Percentiles rank a stretch among this genome's conserved stretches.
phyloP scores from a whole-genome alignment of 2,329 filamentous ascomycete species.

The Microcyclospora pomicola region DNA sequence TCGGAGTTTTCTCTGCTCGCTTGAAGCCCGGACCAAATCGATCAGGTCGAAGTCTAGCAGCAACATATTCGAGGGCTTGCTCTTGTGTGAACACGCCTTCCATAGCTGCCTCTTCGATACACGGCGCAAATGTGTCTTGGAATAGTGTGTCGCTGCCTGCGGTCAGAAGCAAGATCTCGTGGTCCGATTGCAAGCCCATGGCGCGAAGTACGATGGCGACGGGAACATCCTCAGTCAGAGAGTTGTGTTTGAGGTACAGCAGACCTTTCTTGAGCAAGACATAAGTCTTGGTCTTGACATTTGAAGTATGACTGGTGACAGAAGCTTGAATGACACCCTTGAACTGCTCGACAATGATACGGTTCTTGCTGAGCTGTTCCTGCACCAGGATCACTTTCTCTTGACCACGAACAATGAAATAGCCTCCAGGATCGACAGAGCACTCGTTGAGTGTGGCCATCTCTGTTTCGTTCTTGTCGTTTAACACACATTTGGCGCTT shows the following conservation, averaged over 20 bases:
- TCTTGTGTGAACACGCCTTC: slow-evolving; percentile 83
- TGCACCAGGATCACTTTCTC: slow-evolving; percentile 98
- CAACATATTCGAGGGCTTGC: slow-evolving; percentile 87
- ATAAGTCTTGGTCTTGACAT: slow-evolving; percentile 95
- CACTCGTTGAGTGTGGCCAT: slow-evolving; percentile 94
- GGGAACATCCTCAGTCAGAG: slow-evolving; percentile 82
- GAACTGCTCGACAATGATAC: slow-evolving; percentile 93
- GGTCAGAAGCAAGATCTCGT: slow-evolving; percentile 85
- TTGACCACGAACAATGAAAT: slow-evolving; percentile 94
- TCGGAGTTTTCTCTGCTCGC: slow-evolving; percentile 58
- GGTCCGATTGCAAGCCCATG: slow-evolving; percentile 83
- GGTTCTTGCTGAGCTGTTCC: slow-evolving; percentile 97
- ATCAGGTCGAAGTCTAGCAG: slow-evolving; percentile 75
- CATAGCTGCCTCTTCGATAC: slow-evolving; percentile 83
- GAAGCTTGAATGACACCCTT: slow-evolving; percentile 91
- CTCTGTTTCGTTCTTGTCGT: slow-evolving; percentile 67
- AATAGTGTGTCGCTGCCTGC: slow-evolving; percentile 77
- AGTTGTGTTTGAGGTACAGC: slow-evolving; percentile 82
- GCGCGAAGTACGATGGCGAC: slow-evolving; percentile 89
- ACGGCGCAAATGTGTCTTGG: slow-evolving; percentile 88
- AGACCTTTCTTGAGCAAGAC: slow-evolving; percentile 88
- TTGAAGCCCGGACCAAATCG: slow-evolving; percentile 38
- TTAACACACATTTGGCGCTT: slow-evolving; percentile 82
- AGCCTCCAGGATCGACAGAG: slow-evolving; percentile 87
- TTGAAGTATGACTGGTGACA: slow-evolving; percentile 93